These are phyloP conservation scores for Trichoderma afroharzianum DNA, from an alignment of 2,329 filamentous ascomycete genomes.

Conservation along the genomic window DNA sequence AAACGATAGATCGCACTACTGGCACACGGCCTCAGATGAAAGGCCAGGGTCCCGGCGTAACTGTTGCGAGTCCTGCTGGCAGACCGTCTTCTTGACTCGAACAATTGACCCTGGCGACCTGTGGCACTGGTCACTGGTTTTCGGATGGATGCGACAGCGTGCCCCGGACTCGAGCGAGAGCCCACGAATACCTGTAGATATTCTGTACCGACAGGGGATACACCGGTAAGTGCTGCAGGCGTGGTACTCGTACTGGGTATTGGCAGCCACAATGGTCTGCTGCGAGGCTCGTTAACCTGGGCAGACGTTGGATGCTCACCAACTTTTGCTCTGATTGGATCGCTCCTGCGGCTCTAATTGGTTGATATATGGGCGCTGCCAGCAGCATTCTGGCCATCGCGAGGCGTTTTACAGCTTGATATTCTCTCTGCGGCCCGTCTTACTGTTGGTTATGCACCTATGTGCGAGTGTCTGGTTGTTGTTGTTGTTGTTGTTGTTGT, in stretches of 20 bases:
- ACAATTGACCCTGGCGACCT: constrained; percentile 2
- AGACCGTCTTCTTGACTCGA: constrained; percentile 11
- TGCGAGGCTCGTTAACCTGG: not conserved
- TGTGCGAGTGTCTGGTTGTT: not conserved
- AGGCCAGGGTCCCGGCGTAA: not conserved
- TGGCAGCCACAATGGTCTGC: not conserved
- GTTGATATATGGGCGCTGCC: not conserved
- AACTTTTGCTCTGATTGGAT: constrained; percentile 4
- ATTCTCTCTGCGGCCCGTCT: not conserved
- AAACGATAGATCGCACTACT: constrained; percentile 16
- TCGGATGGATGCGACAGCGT: constrained; percentile 9
- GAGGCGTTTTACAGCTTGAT: not conserved
- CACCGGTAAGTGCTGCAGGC: not conserved
- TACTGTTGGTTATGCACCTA: not conserved
- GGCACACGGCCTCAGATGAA: not conserved
- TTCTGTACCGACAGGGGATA: constrained; percentile 1
- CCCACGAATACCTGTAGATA: not conserved
- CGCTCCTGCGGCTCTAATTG: not conserved
- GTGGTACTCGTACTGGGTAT: not conserved
- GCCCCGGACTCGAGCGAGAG: constrained; percentile 13
- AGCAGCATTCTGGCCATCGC: not conserved
- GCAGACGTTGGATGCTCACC: constrained; percentile 7
- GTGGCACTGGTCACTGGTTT: constrained; percentile 14
- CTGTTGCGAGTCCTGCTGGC: not conserved
- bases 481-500: too few species aligned